phyloP scores from a whole-genome alignment of 805 yeast species.

The Candida suzukii region DNA sequence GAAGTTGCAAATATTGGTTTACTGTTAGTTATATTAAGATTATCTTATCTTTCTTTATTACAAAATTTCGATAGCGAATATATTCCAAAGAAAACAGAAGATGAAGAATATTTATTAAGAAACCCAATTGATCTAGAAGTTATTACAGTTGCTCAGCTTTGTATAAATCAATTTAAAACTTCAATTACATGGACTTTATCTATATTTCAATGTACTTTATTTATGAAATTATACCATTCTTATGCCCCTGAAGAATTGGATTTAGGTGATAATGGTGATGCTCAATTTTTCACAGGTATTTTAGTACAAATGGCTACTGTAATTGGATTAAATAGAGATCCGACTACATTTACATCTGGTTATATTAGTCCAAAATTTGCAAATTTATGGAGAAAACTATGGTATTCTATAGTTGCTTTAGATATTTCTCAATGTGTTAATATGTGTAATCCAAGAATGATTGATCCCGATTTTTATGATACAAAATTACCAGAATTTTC shows the following conservation, averaged over 20 bases:
- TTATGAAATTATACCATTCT: conserved; percentile 42
- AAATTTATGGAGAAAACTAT: conserved; percentile 50
- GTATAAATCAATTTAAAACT: conserved; percentile 48
- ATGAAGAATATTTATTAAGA: conserved; percentile 29
- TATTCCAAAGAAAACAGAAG: conserved; percentile 20
- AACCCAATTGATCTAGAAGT: conserved; percentile 40
- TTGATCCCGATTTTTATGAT: conserved; percentile 37
- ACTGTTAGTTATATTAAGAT: conserved; percentile 35
- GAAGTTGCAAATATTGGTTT: conserved; percentile 44
- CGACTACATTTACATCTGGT: conserved; percentile 33
- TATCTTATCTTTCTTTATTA: conserved; percentile 35
- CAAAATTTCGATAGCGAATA: conserved; percentile 18
- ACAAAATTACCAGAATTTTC: conserved; percentile 41
- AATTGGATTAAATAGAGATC: conserved; percentile 65
- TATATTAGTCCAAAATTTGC: conserved; percentile 19
- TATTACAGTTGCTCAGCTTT: conserved; percentile 43
- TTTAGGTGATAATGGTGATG: conserved; percentile 50
- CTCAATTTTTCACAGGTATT: conserved; percentile 48
- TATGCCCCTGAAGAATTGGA: conserved; percentile 54
- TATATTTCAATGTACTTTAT: conserved; percentile 46
- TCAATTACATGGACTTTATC: conserved; percentile 41
- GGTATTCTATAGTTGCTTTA: conserved; percentile 42
- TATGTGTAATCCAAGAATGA: conserved; percentile 40
- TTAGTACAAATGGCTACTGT: conserved; percentile 61
- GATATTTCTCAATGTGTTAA: conserved; percentile 40